Evolutionary conservation across 2,329 filamentous ascomycete genomes (phyloP).

Genomic region (Venturia effusa): DNA sequence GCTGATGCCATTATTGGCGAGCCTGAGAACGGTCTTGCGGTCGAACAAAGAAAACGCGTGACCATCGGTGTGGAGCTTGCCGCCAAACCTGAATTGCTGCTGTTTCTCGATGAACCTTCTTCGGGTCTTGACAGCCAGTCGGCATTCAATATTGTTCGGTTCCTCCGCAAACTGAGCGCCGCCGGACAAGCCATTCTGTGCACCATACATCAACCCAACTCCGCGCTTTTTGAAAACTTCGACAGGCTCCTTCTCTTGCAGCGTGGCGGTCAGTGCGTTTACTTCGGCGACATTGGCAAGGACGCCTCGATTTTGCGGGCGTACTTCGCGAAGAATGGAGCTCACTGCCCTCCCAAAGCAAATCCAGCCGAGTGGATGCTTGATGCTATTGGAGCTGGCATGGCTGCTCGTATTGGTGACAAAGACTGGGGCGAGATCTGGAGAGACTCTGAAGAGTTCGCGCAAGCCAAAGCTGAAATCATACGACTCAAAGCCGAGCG

Average conservation of each 20-base stretch:
- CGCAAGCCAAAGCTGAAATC: constrained; percentile 55
- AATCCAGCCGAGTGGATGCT: constrained; percentile 70
- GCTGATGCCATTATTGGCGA: constrained; percentile 56
- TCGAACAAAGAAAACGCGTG: constrained; percentile 58
- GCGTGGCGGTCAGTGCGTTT: constrained; percentile 68
- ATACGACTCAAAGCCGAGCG: constrained; percentile 53
- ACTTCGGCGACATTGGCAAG: constrained; percentile 74
- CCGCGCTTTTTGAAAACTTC: constrained; percentile 78
- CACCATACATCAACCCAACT: constrained; percentile 85
- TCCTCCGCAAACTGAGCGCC: constrained; percentile 65
- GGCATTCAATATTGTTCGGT: constrained; percentile 67
- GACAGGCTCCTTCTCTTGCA: constrained; percentile 72
- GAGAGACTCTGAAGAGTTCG: constrained; percentile 61
- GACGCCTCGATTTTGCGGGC: constrained; percentile 61
- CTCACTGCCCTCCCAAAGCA: constrained; percentile 44
- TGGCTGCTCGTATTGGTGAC: constrained; percentile 48
- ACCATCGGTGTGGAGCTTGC: constrained; percentile 52
- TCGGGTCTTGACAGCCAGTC: constrained; percentile 62
- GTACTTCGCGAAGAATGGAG: constrained; percentile 42
- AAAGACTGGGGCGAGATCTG: constrained; percentile 75
- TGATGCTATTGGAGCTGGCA: constrained; percentile 70
- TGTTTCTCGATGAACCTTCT: constrained; percentile 73
- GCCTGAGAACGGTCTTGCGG: constrained; percentile 48
- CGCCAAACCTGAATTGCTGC: constrained; percentile 57
- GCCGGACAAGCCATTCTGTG: constrained; percentile 81